These are phyloP conservation scores for Ceratocystis alfenasii DNA, from an alignment of 2,329 filamentous ascomycete species.

Conservation along the genomic window DNA sequence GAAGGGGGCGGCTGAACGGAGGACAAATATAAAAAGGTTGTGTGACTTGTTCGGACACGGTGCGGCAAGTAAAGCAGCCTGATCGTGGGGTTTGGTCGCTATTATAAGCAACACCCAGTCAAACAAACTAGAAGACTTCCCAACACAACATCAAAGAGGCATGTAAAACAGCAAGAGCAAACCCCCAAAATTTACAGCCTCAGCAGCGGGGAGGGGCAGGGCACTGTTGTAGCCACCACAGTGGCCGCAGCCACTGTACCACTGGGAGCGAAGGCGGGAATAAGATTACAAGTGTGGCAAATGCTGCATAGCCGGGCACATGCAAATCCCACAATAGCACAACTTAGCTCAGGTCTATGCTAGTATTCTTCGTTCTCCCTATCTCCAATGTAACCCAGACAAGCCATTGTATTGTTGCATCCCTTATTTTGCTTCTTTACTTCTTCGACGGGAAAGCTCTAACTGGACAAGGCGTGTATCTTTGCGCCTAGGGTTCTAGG, in stretches of 20 bases:
- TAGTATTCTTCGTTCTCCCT: not conserved
- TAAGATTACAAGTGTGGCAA: not conserved
- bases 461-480: not conserved
- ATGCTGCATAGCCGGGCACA: not conserved
- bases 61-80: too few species aligned
- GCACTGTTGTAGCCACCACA: not conserved
- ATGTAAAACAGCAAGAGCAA: not conserved
- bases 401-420: not conserved
- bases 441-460: not conserved
- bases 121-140: too few species aligned
- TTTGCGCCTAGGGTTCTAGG: not conserved
- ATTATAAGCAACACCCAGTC: too few species aligned
- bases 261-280: not conserved
- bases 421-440: conserved; percentile 6
- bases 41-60: too few species aligned
- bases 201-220: not conserved
- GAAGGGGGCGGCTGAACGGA: too few species aligned
- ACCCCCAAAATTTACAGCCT: not conserved
- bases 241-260: not conserved
- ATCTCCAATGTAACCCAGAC: not conserved
- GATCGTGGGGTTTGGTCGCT: too few species aligned
- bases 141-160: not conserved
- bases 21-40: too few species aligned
- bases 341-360: too few species aligned
- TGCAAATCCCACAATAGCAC: not conserved